These are phyloP conservation scores for Naganishia vaughanmartiniae DNA, from an alignment of 768 basidiomycete genomes.

Conservation along the genomic window DNA sequence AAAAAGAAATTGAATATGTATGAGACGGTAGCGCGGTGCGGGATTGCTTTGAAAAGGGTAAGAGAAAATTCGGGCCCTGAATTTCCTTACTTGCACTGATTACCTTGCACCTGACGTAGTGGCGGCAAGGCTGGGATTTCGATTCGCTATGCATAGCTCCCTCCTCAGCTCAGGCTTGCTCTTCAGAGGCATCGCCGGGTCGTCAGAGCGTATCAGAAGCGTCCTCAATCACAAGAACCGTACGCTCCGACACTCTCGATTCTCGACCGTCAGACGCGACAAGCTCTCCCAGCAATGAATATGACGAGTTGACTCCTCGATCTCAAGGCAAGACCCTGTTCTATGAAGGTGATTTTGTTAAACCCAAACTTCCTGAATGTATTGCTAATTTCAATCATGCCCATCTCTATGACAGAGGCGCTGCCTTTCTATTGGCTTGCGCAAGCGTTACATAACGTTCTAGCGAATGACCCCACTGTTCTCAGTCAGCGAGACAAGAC, in stretches of 20 bases:
- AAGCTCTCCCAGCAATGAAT: constrained; percentile 2
- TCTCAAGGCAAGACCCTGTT: constrained; percentile 32
- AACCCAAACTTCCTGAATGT: neutral
- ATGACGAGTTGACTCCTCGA: constrained; percentile 31
- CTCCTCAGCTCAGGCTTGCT: constrained; percentile 10
- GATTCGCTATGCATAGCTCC: constrained; percentile 47
- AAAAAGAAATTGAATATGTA: neutral
- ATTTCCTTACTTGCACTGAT: neutral
- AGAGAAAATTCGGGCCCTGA: constrained; percentile 22
- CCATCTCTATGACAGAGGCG: constrained; percentile 38
- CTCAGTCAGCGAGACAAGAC: neutral
- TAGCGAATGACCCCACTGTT: constrained; percentile 38
- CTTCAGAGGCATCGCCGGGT: constrained; percentile 3
- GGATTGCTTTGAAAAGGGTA: constrained; percentile 40
- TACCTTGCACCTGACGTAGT: constrained; percentile 37
- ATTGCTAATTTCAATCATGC: neutral
- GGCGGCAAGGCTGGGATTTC: constrained; percentile 55
- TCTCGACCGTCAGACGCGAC: neutral
- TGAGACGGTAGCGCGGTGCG: constrained; percentile 24
- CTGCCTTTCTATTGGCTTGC: constrained; percentile 55
- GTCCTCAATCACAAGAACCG: constrained; percentile 11
- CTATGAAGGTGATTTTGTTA: constrained; percentile 46
- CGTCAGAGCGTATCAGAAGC: constrained; percentile 20
- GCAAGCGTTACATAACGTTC: constrained; percentile 48
- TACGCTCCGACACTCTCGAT: constrained; percentile 14